Evolutionary conservation across 441 rosid genomes (phyloP).

Genomic region (Populus hybrid): DNA sequence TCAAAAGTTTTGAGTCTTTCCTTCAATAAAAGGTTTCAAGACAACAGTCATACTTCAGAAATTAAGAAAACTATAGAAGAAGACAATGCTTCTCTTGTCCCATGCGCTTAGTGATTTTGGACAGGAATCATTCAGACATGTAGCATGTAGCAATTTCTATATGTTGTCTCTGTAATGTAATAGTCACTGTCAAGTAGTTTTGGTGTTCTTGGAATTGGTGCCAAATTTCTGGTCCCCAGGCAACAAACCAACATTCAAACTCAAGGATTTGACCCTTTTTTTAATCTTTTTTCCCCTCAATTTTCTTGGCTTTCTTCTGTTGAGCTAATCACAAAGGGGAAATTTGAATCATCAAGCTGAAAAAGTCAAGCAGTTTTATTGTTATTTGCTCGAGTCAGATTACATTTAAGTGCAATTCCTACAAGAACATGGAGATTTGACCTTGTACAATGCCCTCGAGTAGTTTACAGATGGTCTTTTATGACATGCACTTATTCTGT

Average conservation of each 20-base stretch:
- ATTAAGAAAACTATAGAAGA: not conserved
- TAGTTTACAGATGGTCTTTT: conserved; percentile 5
- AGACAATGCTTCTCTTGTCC: not conserved
- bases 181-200: not conserved
- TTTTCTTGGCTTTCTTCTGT: not conserved
- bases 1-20: not conserved
- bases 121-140: not conserved
- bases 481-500: not conserved
- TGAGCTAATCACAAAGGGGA: not conserved
- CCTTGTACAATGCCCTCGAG: not conserved
- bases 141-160: not conserved
- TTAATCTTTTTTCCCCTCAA: too few relatives aligned
- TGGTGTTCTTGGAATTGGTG: not conserved
- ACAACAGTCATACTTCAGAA: not conserved
- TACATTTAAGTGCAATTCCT: not conserved
- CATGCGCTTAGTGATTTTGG: not conserved
- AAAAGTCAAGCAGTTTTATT: too few relatives aligned
- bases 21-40: not conserved
- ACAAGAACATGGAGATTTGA: not conserved
- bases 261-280: not conserved
- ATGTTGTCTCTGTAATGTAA: not conserved
- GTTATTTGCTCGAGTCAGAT: not conserved
- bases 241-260: conserved; percentile 1
- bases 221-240: conserved; percentile 8
- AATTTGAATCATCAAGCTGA: not conserved